These are phyloP conservation scores for Rhodotorula mucilaginosa DNA, from an alignment of 1,284 basidiomycete species.

Conservation along the genomic window DNA sequence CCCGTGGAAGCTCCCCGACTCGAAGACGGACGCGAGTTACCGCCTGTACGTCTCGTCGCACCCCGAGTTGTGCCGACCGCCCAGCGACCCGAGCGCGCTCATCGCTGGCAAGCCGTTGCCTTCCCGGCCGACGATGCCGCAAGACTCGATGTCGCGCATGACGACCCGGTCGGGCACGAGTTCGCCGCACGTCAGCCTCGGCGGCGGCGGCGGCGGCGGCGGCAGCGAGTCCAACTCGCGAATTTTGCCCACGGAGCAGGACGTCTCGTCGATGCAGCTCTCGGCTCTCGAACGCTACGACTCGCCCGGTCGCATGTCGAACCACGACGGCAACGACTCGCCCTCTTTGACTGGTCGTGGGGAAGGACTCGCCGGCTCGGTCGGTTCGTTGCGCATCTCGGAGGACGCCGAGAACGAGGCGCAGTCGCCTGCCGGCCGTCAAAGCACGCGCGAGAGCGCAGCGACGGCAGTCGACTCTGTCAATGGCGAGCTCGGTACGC, in stretches of 20 bases:
- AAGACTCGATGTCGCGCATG: constrained; percentile 17
- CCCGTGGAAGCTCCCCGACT: constrained; percentile 98
- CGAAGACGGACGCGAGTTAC: constrained; percentile 88
- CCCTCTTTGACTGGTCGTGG: constrained; percentile 18
- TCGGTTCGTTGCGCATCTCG: constrained; percentile 8
- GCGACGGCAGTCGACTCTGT: constrained; percentile 3
- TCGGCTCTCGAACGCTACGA: constrained; percentile 28
- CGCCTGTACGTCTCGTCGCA: constrained; percentile 87
- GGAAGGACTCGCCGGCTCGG: not conserved
- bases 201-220: constrained; percentile 17
- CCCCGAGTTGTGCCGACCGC: constrained; percentile 68
- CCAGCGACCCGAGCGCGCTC: constrained; percentile 16
- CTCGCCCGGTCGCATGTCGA: constrained; percentile 5
- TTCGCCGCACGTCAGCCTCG: constrained; percentile 12
- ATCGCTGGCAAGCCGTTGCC: constrained; percentile 41
- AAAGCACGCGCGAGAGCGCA: not conserved
- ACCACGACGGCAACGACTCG: not conserved
- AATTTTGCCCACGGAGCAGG: constrained; percentile 31
- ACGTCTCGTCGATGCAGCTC: constrained; percentile 30
- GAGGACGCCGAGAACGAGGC: not conserved
- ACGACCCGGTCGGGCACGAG: constrained; percentile 31
- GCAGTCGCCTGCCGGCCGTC: not conserved
- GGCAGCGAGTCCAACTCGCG: constrained; percentile 35
- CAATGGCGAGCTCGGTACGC: not conserved
- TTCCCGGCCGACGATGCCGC: constrained; percentile 19